Conservation (phyloP, 2,329 filamentous ascomycete species). For the Eutypella sp. region DNA sequence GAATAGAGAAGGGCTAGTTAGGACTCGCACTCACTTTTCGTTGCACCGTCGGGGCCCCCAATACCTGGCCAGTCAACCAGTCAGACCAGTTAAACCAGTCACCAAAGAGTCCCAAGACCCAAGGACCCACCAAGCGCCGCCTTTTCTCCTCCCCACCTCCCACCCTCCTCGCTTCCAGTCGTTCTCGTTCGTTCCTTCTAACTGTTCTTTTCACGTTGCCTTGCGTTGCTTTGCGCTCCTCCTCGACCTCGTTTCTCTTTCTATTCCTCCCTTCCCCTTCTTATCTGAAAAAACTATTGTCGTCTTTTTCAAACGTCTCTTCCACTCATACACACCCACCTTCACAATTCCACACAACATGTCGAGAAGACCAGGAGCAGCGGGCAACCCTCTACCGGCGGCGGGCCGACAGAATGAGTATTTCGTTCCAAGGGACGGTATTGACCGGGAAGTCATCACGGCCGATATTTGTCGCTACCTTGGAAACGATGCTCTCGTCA, state of each 20-base stretch:
- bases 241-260: slow-evolving; percentile 14
- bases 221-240: slow-evolving; percentile 13
- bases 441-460: slow-evolving; percentile 79
- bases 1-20: not conserved
- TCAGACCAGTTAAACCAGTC: not conserved
- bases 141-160: slow-evolving; percentile 27
- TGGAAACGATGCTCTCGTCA: slow-evolving; percentile 75
- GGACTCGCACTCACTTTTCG: not conserved
- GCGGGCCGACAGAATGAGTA: slow-evolving; percentile 66
- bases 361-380: slow-evolving; percentile 32
- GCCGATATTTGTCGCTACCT: slow-evolving; percentile 81
- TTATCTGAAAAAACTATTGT: slow-evolving; percentile 14
- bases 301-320: slow-evolving; percentile 13
- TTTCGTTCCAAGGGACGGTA: slow-evolving; percentile 74
- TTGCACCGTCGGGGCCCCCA: slow-evolving; percentile 3
- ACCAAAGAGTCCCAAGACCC: slow-evolving; percentile 5
- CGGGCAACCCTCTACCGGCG: slow-evolving; percentile 34
- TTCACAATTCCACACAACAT: no score
- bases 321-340: slow-evolving; percentile 9
- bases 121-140: slow-evolving; percentile 19
- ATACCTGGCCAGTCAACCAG: slow-evolving; percentile 5
- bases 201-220: slow-evolving; percentile 14
- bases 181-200: slow-evolving; percentile 19
- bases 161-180: slow-evolving; percentile 12
- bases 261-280: slow-evolving; percentile 10